phyloP scores from a whole-genome alignment of 768 basidiomycete species.

The Chalciporus sphaerocephalus region DNA sequence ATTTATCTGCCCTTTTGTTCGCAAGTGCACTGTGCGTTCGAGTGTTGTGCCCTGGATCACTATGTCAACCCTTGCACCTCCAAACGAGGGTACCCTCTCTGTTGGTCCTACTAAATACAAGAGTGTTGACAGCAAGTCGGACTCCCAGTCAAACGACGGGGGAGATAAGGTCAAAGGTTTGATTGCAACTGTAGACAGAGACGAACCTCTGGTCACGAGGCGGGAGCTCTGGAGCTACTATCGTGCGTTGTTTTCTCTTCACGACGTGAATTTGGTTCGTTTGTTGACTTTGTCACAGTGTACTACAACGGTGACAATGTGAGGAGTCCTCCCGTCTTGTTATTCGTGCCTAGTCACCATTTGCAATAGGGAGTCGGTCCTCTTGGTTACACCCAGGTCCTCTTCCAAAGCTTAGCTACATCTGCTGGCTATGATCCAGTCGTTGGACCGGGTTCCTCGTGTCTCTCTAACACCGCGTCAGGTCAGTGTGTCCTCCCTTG shows the following conservation, averaged over 20 bases:
- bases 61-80: constrained; percentile 14
- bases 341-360: background rate
- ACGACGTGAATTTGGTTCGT: background rate
- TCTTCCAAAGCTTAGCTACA: constrained; percentile 69
- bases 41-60: background rate
- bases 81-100: background rate
- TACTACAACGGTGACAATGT: constrained; percentile 83
- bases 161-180: constrained; percentile 24
- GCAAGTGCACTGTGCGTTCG: background rate
- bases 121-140: constrained; percentile 5
- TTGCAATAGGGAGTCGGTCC: constrained; percentile 61
- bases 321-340: constrained; percentile 8
- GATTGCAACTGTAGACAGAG: constrained; percentile 38
- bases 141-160: constrained; percentile 3
- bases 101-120: constrained; percentile 8
- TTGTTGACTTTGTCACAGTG: constrained; percentile 38
- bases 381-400: constrained; percentile 61
- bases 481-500: constrained; percentile 78
- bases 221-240: constrained; percentile 81
- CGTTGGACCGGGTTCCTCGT: constrained; percentile 67
- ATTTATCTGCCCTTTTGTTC: background rate
- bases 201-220: constrained; percentile 68
- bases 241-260: constrained; percentile 32
- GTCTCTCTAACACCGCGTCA: constrained; percentile 50
- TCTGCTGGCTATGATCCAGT: constrained; percentile 72